Evolutionary conservation across 345 rosid species (phyloP).

Genomic region (Citrus trifoliata): DNA sequence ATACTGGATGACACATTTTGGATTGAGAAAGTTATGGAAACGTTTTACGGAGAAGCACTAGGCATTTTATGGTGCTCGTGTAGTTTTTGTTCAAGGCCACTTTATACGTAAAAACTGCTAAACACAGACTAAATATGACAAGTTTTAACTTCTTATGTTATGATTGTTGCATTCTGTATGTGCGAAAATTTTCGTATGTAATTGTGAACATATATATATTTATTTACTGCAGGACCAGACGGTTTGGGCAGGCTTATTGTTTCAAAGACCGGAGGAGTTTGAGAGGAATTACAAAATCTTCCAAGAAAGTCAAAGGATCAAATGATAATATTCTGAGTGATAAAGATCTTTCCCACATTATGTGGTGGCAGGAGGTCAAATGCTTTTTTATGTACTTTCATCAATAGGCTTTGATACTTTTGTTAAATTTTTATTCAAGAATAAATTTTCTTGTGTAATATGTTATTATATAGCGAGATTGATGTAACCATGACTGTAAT

Average conservation of each 20-base stretch:
- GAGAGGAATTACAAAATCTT: slow-evolving; percentile 40
- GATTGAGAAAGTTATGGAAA: background rate
- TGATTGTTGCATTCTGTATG: slow-evolving; percentile 6
- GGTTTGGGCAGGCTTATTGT: slow-evolving; percentile 36
- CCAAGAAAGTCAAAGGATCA: slow-evolving; percentile 49
- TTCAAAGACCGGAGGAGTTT: slow-evolving; percentile 44
- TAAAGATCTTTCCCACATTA: slow-evolving; percentile 64
- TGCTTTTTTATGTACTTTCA: slow-evolving; percentile 8
- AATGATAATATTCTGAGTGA: slow-evolving; percentile 41
- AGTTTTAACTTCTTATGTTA: background rate
- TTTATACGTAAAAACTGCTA: background rate
- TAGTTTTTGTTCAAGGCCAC: background rate
- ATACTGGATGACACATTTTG: background rate
- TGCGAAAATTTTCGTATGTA: background rate
- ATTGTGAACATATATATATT: background rate
- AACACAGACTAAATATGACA: background rate
- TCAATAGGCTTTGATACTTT: background rate
- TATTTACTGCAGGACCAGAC: slow-evolving; percentile 30
- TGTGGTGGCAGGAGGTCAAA: slow-evolving; percentile 91
- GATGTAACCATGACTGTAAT: background rate
- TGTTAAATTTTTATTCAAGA: background rate
- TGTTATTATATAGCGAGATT: background rate
- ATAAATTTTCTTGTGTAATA: background rate
- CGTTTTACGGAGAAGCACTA: background rate
- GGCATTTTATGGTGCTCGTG: background rate